Evolutionary conservation across 208 protist species (phyloP).

Genomic region (Naegleria lovaniensis): DNA sequence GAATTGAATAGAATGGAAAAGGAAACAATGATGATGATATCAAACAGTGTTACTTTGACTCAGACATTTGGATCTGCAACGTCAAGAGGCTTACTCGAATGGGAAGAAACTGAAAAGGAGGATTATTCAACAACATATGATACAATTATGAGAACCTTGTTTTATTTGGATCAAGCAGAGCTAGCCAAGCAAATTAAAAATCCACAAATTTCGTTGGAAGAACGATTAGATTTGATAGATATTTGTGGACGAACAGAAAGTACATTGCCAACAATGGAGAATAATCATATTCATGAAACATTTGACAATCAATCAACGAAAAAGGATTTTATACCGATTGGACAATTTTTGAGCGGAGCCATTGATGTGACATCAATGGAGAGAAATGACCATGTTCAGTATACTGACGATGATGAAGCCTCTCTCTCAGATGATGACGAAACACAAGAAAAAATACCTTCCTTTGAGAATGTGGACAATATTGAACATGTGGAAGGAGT

Average conservation of each 20-base stretch:
- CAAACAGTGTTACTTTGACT: not conserved
- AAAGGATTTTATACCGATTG: not conserved
- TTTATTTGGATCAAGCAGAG: not conserved
- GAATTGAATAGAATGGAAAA: not conserved
- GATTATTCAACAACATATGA: not conserved
- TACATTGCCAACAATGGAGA: not conserved
- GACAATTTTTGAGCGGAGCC: not conserved
- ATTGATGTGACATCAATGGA: not conserved
- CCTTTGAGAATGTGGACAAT: not conserved
- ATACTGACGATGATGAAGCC: not conserved
- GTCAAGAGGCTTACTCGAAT: not conserved
- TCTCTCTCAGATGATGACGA: not conserved
- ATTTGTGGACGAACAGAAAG: not conserved
- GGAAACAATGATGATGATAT: not conserved
- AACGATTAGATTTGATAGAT: not conserved
- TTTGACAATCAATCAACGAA: not conserved
- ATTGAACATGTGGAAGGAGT: not conserved
- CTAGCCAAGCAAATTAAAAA: not conserved
- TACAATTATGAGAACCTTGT: not conserved
- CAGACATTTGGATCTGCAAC: not conserved
- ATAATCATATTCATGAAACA: not conserved
- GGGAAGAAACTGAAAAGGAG: not conserved
- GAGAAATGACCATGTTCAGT: not conserved
- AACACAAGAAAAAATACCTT: not conserved
- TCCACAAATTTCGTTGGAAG: not conserved